Conservation (phyloP, 495 filamentous ascomycete species). For the Letharia lupina region DNA sequence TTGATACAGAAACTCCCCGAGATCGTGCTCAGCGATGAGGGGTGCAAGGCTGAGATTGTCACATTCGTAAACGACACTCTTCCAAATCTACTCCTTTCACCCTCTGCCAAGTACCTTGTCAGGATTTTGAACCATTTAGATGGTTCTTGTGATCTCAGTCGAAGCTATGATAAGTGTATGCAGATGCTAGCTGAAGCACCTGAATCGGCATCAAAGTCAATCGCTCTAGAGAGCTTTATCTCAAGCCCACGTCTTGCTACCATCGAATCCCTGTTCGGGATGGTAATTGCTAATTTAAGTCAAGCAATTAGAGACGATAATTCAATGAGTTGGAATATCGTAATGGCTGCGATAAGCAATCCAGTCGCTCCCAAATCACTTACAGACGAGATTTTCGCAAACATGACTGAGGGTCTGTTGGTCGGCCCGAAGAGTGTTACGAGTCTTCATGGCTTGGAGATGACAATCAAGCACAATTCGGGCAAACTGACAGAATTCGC, state of each 20-base stretch:
- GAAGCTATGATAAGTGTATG: slow-evolving; percentile 26
- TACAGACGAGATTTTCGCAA: slow-evolving; percentile 36
- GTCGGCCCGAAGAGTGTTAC: slow-evolving; percentile 23
- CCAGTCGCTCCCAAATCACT: slow-evolving; percentile 36
- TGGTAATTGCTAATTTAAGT: slow-evolving; percentile 21
- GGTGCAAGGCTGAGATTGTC: slow-evolving; percentile 26
- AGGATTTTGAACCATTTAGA: slow-evolving; percentile 26
- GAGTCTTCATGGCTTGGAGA: slow-evolving; percentile 32
- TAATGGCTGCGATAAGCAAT: slow-evolving; percentile 41
- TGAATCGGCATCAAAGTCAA: slow-evolving; percentile 26
- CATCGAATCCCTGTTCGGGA: slow-evolving; percentile 7
- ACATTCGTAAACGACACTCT: slow-evolving; percentile 41
- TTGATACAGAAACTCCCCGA: slow-evolving; percentile 38
- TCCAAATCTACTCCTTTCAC: slow-evolving; percentile 45
- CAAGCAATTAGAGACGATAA: slow-evolving; percentile 24
- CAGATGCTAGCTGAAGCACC: slow-evolving; percentile 24
- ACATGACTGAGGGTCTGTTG: slow-evolving; percentile 31
- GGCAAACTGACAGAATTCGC: slow-evolving; percentile 28
- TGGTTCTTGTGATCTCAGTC: slow-evolving; percentile 21
- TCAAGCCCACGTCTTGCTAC: slow-evolving; percentile 23
- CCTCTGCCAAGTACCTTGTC: slow-evolving; percentile 43
- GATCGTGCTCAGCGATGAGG: slow-evolving; percentile 23
- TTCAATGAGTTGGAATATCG: slow-evolving; percentile 26
- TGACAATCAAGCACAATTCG: slow-evolving; percentile 26
- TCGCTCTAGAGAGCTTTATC: slow-evolving; percentile 29